These are phyloP conservation scores for Paecilomyces variotii DNA, from an alignment of 2,329 filamentous ascomycete species.

Conservation along the genomic window DNA sequence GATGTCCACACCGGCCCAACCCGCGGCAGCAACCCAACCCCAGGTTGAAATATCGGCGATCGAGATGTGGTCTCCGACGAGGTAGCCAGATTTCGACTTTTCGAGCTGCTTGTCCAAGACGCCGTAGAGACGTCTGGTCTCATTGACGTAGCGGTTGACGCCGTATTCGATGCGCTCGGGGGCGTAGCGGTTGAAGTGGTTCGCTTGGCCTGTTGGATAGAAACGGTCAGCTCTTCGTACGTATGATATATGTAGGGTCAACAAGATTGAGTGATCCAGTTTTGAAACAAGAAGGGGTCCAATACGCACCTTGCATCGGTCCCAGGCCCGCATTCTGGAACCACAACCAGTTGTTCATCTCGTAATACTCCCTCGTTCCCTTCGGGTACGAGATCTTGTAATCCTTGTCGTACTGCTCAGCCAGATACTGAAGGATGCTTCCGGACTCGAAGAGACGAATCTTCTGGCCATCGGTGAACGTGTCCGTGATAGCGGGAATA, in stretches of 20 bases:
- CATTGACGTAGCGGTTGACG: slow-evolving; percentile 72
- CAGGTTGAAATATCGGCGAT: slow-evolving; percentile 70
- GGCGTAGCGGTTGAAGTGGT: slow-evolving; percentile 77
- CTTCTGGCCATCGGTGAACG: slow-evolving; percentile 60
- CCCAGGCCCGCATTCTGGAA: slow-evolving; percentile 75
- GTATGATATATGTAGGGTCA: neutral
- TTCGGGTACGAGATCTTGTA: slow-evolving; percentile 72
- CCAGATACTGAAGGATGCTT: slow-evolving; percentile 45
- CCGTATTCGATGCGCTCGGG: slow-evolving; percentile 77
- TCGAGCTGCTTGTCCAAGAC: slow-evolving; percentile 65
- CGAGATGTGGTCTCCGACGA: slow-evolving; percentile 42
- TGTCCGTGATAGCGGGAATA: slow-evolving; percentile 81
- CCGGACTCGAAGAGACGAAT: slow-evolving; percentile 71
- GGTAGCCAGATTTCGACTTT: slow-evolving; percentile 41
- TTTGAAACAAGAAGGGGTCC: neutral
- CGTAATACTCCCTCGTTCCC: slow-evolving; percentile 66
- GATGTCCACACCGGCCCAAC: slow-evolving; percentile 59
- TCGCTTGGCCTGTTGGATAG: slow-evolving; percentile 53
- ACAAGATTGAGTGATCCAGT: too few species aligned
- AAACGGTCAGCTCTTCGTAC: neutral
- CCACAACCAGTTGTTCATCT: slow-evolving; percentile 70
- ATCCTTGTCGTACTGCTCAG: slow-evolving; percentile 71
- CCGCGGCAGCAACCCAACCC: slow-evolving; percentile 62
- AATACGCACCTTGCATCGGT: slow-evolving; percentile 48
- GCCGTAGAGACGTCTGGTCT: slow-evolving; percentile 73